These are phyloP conservation scores for Paulownia fortunei DNA, from an alignment of 257 asterid genomes.

Conservation along the genomic window DNA sequence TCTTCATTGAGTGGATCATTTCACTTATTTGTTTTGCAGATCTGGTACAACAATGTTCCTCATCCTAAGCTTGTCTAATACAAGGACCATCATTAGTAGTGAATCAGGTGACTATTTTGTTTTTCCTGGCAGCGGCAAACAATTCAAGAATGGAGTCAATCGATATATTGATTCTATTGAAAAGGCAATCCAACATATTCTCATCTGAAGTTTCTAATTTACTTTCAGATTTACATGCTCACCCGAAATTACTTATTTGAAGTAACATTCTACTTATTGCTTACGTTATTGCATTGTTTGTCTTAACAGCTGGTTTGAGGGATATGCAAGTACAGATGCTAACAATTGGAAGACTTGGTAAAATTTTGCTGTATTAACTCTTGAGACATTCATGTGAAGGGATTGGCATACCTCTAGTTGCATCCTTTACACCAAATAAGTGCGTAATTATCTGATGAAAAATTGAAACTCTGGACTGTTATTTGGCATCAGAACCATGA, in stretches of 20 bases:
- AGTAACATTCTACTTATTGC: neutral
- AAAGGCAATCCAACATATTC: constrained; percentile 42
- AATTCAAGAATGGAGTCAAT: constrained; percentile 70
- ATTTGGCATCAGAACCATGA: too few relatives aligned
- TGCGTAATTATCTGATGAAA: too few relatives aligned
- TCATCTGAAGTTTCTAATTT: neutral
- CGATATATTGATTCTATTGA: constrained; percentile 57
- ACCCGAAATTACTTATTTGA: neutral
- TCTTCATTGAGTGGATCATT: neutral
- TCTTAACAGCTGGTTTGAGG: neutral
- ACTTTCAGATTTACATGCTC: neutral
- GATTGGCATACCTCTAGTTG: too few relatives aligned
- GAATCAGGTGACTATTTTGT: constrained; percentile 57
- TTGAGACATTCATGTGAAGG: neutral
- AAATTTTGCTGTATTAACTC: neutral
- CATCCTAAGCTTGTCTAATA: constrained; percentile 81
- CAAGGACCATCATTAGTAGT: constrained; percentile 72
- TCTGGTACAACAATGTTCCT: constrained; percentile 85
- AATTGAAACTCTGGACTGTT: too few relatives aligned
- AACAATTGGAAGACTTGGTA: neutral
- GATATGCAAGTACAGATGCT: neutral
- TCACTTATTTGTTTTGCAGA: constrained; percentile 45
- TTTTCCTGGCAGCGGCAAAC: constrained; percentile 91
- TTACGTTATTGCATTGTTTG: neutral
- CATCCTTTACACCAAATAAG: too few relatives aligned